A percentile compares a stretch with the other conserved stretches of the same genome.
Conservation (phyloP, 345 rosid species). For the Corymbia maculata region DNA sequence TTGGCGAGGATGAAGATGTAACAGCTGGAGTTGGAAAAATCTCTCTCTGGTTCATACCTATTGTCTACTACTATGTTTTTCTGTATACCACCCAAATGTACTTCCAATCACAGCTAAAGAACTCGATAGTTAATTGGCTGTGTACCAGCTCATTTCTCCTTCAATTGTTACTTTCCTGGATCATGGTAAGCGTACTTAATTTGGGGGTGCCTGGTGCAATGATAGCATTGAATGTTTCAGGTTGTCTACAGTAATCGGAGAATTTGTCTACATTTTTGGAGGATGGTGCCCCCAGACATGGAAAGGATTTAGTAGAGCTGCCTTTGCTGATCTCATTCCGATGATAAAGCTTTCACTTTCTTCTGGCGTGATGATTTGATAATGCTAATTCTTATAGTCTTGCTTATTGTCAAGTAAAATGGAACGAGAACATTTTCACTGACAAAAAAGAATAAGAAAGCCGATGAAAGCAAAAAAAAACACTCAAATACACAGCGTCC, state of each 20-base stretch:
- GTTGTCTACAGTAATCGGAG: conserved; percentile 5
- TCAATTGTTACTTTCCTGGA: conserved; percentile 25
- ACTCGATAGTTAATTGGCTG: conserved; percentile 17
- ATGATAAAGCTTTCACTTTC: conserved; percentile 51
- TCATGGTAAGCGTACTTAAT: conserved; percentile 8
- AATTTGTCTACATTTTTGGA: conserved; percentile 30
- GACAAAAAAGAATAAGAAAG: background rate
- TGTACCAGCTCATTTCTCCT: conserved; percentile 2
- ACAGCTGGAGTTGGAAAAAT: background rate
- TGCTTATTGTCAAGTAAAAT: background rate
- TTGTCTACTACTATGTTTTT: background rate
- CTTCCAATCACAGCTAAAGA: conserved; percentile 28
- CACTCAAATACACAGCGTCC: background rate
- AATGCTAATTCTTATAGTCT: background rate
- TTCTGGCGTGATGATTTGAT: conserved; percentile 60
- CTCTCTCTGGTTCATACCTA: background rate
- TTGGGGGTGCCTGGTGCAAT: conserved; percentile 25
- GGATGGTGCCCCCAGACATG: conserved; percentile 68
- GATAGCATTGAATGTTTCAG: conserved; percentile 11
- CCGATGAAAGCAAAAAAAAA: background rate
- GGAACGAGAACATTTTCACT: background rate
- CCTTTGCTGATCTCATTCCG: conserved; percentile 38
- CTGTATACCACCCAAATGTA: conserved; percentile 11
- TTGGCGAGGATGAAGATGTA: background rate
- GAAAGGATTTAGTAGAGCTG: conserved; percentile 47